Evolutionary conservation across 2,329 filamentous ascomycete genomes (phyloP).

Genomic region (Neophaeococcomyces aloes): DNA sequence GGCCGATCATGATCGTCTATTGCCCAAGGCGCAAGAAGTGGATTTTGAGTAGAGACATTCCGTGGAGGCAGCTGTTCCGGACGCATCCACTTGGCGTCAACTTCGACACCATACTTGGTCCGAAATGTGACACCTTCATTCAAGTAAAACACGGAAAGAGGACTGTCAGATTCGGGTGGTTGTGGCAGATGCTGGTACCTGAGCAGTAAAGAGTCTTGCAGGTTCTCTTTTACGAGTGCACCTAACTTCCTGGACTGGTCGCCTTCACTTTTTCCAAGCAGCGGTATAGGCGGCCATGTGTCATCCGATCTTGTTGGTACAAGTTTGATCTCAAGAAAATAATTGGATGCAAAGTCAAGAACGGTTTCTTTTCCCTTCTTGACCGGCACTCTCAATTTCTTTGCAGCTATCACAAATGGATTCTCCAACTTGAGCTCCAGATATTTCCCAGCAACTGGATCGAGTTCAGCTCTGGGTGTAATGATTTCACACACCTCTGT

Average conservation of each 20-base stretch:
- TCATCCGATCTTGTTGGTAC: slow-evolving; percentile 13
- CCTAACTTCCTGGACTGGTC: slow-evolving; percentile 8
- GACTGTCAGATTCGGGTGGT: slow-evolving; percentile 14
- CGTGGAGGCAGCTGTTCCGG: not conserved
- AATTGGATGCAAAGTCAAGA: slow-evolving; percentile 15
- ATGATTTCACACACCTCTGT: slow-evolving; percentile 6
- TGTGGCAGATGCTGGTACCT: slow-evolving; percentile 18
- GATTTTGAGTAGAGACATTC: not conserved
- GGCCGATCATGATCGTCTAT: slow-evolving; percentile 1
- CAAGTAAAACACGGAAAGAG: slow-evolving; percentile 20
- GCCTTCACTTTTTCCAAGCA: slow-evolving; percentile 20
- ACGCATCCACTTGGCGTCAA: slow-evolving; percentile 15
- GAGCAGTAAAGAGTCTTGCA: slow-evolving; percentile 19
- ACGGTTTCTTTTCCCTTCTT: slow-evolving; percentile 3
- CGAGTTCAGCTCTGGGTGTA: slow-evolving; percentile 7
- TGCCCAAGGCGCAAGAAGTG: slow-evolving; percentile 4
- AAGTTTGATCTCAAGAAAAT: slow-evolving; percentile 23
- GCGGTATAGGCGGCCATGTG: slow-evolving; percentile 20
- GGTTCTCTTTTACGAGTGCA: slow-evolving; percentile 10
- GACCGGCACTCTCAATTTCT: slow-evolving; percentile 14
- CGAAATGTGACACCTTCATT: slow-evolving; percentile 15
- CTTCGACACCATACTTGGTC: slow-evolving; percentile 22
- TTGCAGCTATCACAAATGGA: slow-evolving; percentile 16
- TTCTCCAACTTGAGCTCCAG: slow-evolving; percentile 17
- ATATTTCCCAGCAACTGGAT: slow-evolving; percentile 10